These are phyloP conservation scores for Lecanicillium sp. DNA, from an alignment of 2,329 filamentous ascomycete species.

Conservation along the genomic window DNA sequence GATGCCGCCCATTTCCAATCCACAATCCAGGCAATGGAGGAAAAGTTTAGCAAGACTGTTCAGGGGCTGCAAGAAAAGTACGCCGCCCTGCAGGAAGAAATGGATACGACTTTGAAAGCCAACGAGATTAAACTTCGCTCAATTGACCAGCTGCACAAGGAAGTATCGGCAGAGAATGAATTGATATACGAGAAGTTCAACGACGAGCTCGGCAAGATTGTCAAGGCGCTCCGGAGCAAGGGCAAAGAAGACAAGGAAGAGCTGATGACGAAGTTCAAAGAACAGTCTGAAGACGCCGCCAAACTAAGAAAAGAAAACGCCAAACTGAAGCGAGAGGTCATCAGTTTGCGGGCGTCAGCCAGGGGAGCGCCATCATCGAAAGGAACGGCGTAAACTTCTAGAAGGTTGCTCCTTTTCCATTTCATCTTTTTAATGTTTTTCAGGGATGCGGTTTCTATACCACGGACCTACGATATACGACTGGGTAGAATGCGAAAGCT, in stretches of 20 bases:
- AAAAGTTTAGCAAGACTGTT: constrained; percentile 54
- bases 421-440: too few species aligned
- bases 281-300: constrained; percentile 70
- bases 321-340: constrained; percentile 73
- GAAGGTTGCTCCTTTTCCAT: too few species aligned
- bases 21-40: constrained; percentile 61
- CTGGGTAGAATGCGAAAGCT: too few species aligned
- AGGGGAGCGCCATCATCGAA: constrained; percentile 34
- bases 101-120: constrained; percentile 65
- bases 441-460: too few species aligned
- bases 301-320: constrained; percentile 80
- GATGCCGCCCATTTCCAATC: constrained; percentile 29
- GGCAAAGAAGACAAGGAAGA: constrained; percentile 75
- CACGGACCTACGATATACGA: too few species aligned
- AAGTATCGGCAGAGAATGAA: constrained; percentile 86
- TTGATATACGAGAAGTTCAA: constrained; percentile 89
- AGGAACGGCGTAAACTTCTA: constrained; percentile 14
- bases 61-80: constrained; percentile 56
- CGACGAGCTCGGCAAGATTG: constrained; percentile 77
- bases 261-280: constrained; percentile 62
- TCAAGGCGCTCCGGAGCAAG: constrained; percentile 66
- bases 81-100: constrained; percentile 59
- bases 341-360: constrained; percentile 56
- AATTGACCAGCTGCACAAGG: constrained; percentile 83
- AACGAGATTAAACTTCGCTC: constrained; percentile 73